Evolutionary conservation across 768 basidiomycete species (phyloP), one percentile per base, ranked within the genome.

Genomic region (Tulasnella sp.): DNA sequence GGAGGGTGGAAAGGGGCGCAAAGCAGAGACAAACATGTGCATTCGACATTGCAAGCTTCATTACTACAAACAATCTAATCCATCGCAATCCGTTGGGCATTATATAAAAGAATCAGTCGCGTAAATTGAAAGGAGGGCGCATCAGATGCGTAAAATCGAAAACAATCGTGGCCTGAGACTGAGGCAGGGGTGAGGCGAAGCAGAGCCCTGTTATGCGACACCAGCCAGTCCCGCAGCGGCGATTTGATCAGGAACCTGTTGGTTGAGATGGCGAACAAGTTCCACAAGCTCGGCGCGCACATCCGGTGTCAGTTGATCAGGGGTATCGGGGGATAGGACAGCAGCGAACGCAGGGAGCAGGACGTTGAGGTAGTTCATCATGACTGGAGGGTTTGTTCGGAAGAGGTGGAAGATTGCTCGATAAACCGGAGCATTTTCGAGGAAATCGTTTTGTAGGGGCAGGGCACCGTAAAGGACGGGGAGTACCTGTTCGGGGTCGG

Each of bases 351-450:
- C 91, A 16, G 86, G 85, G 44, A 99, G 87, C 32, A 99, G 86
- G 74, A 87, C 87, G 82, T 97, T 94, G 82, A 98, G 87, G 86
- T 91, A 89, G 2, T 91, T 90, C 55, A 89, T 87, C 46, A 98
- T 88, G 1, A 88, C 86, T 70, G 89, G 87, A 18, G 93, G 90
- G 82, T 91, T 89, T n/a, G 87, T 89, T 80, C 89, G 89, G 89
- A 96, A 95, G 71, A 99, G 87, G 80, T 91, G 88, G 90, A 98
- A 94, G 81, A 99, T 87, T 7, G 93, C 92, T 39, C 91, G 89
- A 89, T 97, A 97, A 61, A 95, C 90, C 1, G 95, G 91, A 48
- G 90, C 88, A 85, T 98, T 97, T 85, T 99, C 98, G 79, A 95
- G 89, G 81, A 86, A 89, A 84, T 99, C 98, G 83, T 93, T 90